Percentiles rank a stretch among this genome's conserved stretches.
phyloP scores from a whole-genome alignment of 495 filamentous ascomycete genomes.

The Cercophora scortea region DNA sequence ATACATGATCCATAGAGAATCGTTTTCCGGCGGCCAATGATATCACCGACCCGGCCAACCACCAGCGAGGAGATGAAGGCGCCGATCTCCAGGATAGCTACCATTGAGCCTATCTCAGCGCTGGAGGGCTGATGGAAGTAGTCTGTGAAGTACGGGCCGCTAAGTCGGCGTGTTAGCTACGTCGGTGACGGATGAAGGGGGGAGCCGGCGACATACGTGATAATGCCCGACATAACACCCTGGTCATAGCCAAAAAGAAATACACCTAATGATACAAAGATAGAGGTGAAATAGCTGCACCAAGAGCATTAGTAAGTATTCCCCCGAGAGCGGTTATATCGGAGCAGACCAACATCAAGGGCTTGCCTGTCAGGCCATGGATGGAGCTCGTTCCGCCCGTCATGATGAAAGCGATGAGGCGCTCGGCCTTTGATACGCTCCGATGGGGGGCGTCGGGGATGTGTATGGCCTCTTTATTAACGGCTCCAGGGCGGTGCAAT shows the following conservation, averaged over 20 bases:
- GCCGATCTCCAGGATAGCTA: conserved; percentile 90
- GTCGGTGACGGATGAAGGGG: background rate
- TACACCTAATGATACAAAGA: conserved; percentile 95
- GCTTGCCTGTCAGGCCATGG: conserved; percentile 91
- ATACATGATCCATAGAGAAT: conserved; percentile 91
- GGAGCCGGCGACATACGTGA: conserved; percentile 61
- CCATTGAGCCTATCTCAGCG: conserved; percentile 88
- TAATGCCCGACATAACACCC: conserved; percentile 98
- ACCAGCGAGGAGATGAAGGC: conserved; percentile 83
- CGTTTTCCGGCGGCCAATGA: conserved; percentile 82
- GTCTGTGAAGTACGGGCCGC: conserved; percentile 76
- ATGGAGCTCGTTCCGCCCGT: conserved; percentile 62
- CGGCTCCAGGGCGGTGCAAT: conserved; percentile 29
- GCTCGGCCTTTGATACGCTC: conserved; percentile 55
- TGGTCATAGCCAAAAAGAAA: conserved; percentile 99
- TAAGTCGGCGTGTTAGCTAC: conserved; percentile 26
- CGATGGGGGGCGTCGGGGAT: conserved; percentile 65
- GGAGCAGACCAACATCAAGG: conserved; percentile 64
- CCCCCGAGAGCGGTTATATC: background rate
- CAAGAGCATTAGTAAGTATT: background rate
- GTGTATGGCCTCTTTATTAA: conserved; percentile 73
- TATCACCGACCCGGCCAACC: conserved; percentile 85
- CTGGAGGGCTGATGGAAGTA: conserved; percentile 85
- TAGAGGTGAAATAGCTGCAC: conserved; percentile 86
- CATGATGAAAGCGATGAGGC: conserved; percentile 75